Conservation (phyloP, 768 basidiomycete species). For the Podaxis rugospora region DNA sequence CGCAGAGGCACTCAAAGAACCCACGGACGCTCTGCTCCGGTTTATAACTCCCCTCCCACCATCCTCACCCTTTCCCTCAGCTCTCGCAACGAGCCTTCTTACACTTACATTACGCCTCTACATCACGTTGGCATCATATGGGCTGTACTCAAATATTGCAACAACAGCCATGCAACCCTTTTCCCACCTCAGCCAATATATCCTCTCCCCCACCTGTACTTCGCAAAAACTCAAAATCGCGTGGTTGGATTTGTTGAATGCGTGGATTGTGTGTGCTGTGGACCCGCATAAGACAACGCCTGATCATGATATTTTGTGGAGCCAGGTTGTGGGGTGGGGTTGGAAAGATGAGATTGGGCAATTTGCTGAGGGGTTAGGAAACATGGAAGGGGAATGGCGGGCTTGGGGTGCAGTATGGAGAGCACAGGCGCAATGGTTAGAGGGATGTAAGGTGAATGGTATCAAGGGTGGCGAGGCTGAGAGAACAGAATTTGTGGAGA, state of each 20-base stretch:
- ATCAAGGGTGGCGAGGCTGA: slow-evolving; percentile 64
- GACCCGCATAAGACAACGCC: slow-evolving; percentile 90
- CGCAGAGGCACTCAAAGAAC: slow-evolving; percentile 51
- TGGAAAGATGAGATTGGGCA: slow-evolving; percentile 62
- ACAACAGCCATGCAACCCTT: slow-evolving; percentile 60
- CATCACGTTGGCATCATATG: slow-evolving; percentile 66
- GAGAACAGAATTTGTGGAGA: slow-evolving; percentile 34
- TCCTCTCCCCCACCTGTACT: slow-evolving; percentile 32
- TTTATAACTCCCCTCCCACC: slow-evolving; percentile 60
- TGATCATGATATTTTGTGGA: slow-evolving; percentile 86
- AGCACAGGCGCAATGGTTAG: slow-evolving; percentile 63
- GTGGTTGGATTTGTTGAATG: slow-evolving; percentile 58
- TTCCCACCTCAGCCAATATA: slow-evolving; percentile 41
- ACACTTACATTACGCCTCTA: slow-evolving; percentile 61
- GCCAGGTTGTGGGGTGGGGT: slow-evolving; percentile 72
- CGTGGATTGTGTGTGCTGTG: slow-evolving; percentile 81
- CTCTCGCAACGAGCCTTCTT: slow-evolving; percentile 47
- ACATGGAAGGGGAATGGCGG: slow-evolving; percentile 26
- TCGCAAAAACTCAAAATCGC: slow-evolving; percentile 35
- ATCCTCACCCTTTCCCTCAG: slow-evolving; percentile 32
- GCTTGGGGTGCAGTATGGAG: slow-evolving; percentile 51
- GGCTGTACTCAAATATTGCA: slow-evolving; percentile 67
- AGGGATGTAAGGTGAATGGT: slow-evolving; percentile 72
- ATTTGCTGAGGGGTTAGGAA: slow-evolving; percentile 29
- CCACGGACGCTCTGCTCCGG: slow-evolving; percentile 64